Conservation (phyloP, 495 filamentous ascomycete species). For the Daldinia caldariorum region DNA sequence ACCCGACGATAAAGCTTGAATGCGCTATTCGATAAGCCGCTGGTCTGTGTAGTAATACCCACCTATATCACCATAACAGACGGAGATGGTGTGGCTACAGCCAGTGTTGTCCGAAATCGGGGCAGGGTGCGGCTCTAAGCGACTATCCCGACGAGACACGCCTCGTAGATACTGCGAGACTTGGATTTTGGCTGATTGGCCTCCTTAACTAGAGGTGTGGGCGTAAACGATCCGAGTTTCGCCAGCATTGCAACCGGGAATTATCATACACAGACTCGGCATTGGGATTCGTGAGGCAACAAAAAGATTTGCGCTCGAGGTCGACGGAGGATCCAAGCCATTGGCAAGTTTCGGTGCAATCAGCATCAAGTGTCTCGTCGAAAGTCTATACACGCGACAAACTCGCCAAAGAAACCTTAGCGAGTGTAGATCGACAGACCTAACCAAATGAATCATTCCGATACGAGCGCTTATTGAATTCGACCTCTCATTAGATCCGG, state of each 20-base stretch:
- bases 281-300: neutral
- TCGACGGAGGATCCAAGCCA: neutral
- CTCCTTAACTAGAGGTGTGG: slow-evolving; percentile 9
- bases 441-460: slow-evolving; percentile 1
- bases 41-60: slow-evolving; percentile 13
- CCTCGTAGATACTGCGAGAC: slow-evolving; percentile 14
- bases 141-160: slow-evolving; percentile 11
- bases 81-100: slow-evolving; percentile 33
- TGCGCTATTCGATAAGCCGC: slow-evolving; percentile 16
- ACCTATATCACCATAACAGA: slow-evolving; percentile 20
- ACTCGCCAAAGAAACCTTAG: slow-evolving; percentile 8
- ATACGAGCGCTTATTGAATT: neutral
- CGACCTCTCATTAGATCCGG: neutral
- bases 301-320: neutral
- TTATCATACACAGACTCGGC: neutral
- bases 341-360: neutral
- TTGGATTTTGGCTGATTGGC: slow-evolving; percentile 21
- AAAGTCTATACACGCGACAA: slow-evolving; percentile 16
- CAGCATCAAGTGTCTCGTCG: slow-evolving; percentile 8
- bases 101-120: slow-evolving; percentile 20
- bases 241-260: slow-evolving; percentile 6
- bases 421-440: slow-evolving; percentile 2
- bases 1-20: slow-evolving; percentile 9
- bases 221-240: slow-evolving; percentile 20
- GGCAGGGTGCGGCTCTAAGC: slow-evolving; percentile 38